These are phyloP conservation scores for Rhynchosporium agropyri DNA, from an alignment of 2,329 filamentous ascomycete genomes.

Conservation along the genomic window DNA sequence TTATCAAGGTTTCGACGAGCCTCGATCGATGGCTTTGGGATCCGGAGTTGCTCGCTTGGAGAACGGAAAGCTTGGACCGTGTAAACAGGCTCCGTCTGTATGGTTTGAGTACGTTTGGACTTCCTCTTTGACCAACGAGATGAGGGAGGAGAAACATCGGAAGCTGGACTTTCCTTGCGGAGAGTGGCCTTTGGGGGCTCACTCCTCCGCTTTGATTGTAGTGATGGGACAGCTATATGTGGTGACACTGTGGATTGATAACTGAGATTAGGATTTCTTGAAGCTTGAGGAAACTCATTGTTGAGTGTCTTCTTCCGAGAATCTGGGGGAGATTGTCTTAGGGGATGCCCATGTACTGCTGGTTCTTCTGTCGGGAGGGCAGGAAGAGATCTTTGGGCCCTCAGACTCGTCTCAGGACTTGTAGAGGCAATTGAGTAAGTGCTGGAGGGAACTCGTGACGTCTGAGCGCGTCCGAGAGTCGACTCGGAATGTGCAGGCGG, in stretches of 20 bases:
- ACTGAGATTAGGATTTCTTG: slow-evolving; percentile 4
- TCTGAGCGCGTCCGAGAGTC: slow-evolving; percentile 13
- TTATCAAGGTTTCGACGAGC: slow-evolving; percentile 30
- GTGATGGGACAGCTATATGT: slow-evolving; percentile 13
- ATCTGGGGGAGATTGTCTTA: slow-evolving; percentile 25
- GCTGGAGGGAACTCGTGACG: slow-evolving; percentile 23
- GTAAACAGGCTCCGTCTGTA: slow-evolving; percentile 28
- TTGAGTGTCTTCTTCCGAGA: slow-evolving; percentile 18
- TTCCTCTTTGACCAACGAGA: slow-evolving; percentile 24
- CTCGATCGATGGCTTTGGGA: slow-evolving; percentile 32
- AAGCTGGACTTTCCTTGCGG: slow-evolving; percentile 16
- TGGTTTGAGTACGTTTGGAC: slow-evolving; percentile 22
- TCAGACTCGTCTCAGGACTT: slow-evolving; percentile 22
- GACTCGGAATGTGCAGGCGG: slow-evolving; percentile 21
- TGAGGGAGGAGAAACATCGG: slow-evolving; percentile 8
- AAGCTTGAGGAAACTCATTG: slow-evolving; percentile 9
- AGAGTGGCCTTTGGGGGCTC: slow-evolving; percentile 15
- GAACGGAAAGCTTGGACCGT: slow-evolving; percentile 35
- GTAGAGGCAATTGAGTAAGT: slow-evolving; percentile 22
- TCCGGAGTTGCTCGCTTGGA: slow-evolving; percentile 27
- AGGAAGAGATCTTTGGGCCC: slow-evolving; percentile 27
- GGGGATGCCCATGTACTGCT: slow-evolving; percentile 19
- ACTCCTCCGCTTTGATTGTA: slow-evolving; percentile 22
- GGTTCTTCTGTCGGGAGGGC: slow-evolving; percentile 22
- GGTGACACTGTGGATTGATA: slow-evolving; percentile 11